These are phyloP conservation scores for Tylopilus balloui DNA, from an alignment of 768 basidiomycete genomes.

Conservation along the genomic window DNA sequence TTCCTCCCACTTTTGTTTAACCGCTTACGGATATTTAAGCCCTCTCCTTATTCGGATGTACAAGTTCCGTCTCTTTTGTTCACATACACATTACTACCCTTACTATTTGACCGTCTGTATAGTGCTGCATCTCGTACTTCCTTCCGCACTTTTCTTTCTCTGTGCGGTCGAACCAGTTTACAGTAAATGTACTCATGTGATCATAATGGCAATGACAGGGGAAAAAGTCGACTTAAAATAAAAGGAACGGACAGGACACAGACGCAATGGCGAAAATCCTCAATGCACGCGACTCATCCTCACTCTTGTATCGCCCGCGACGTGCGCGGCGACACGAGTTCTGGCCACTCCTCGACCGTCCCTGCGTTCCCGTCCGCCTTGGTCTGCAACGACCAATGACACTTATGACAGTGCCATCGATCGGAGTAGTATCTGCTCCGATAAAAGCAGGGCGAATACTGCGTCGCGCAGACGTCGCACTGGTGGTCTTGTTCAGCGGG, in stretches of 20 bases:
- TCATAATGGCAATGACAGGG: slow-evolving; percentile 17
- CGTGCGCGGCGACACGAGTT: slow-evolving; percentile 7
- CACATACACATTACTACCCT: slow-evolving; percentile 14
- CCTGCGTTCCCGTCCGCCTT: background rate
- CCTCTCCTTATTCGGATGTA: slow-evolving; percentile 26
- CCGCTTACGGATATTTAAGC: slow-evolving; percentile 18
- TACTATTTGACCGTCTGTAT: slow-evolving; percentile 14
- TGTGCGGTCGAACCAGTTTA: slow-evolving; percentile 21
- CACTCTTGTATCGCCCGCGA: slow-evolving; percentile 18
- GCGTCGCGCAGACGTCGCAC: slow-evolving; percentile 61
- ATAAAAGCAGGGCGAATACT: slow-evolving; percentile 76
- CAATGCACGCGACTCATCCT: background rate
- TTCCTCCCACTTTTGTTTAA: background rate
- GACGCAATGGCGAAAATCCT: no score
- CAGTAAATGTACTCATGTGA: slow-evolving; percentile 26
- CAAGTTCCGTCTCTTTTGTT: slow-evolving; percentile 3
- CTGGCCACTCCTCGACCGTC: slow-evolving; percentile 15
- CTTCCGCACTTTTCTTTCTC: background rate
- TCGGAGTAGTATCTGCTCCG: slow-evolving; percentile 30
- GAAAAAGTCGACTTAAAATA: background rate
- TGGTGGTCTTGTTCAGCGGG: slow-evolving; percentile 28
- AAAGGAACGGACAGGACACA: background rate
- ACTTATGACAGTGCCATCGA: slow-evolving; percentile 42
- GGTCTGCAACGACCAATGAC: slow-evolving; percentile 31
- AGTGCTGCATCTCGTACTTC: slow-evolving; percentile 16